Percentiles rank a stretch among this genome's conserved stretches.
Evolutionary conservation across 768 basidiomycete genomes (phyloP).

Genomic region (Mycena kentingensis): DNA sequence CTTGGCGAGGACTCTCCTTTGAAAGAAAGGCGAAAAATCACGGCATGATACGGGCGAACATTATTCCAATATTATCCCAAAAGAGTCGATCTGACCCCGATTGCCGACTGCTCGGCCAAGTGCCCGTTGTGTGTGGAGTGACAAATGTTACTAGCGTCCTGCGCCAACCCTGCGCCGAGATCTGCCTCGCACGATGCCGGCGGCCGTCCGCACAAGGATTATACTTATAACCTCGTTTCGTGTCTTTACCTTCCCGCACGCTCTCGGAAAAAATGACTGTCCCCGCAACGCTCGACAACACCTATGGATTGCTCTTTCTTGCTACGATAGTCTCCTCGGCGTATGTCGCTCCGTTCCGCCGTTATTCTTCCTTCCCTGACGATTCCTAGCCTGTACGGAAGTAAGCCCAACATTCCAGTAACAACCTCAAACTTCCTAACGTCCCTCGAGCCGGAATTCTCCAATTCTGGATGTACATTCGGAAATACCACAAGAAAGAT

Average conservation of each 20-base stretch:
- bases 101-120: no score
- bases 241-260: background rate
- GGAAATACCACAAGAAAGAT: slow-evolving; percentile 17
- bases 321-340: slow-evolving; percentile 6
- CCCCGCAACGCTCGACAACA: slow-evolving; percentile 10
- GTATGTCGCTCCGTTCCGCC: background rate
- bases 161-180: no score
- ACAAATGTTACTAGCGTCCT: no score
- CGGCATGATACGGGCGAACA: no score
- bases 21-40: no score
- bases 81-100: no score
- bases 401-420: slow-evolving; percentile 9
- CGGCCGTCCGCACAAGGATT: no score
- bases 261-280: slow-evolving; percentile 3
- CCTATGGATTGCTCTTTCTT: slow-evolving; percentile 15
- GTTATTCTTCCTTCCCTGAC: background rate
- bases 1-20: no score
- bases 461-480: slow-evolving; percentile 23
- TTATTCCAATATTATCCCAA: no score
- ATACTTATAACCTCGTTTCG: background rate
- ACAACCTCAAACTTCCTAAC: no score
- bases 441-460: slow-evolving; percentile 16
- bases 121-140: no score
- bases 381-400: slow-evolving; percentile 11
- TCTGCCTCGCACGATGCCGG: no score